Evolutionary conservation across 768 basidiomycete genomes (phyloP).

Genomic region (Auricularia auricula-judae): DNA sequence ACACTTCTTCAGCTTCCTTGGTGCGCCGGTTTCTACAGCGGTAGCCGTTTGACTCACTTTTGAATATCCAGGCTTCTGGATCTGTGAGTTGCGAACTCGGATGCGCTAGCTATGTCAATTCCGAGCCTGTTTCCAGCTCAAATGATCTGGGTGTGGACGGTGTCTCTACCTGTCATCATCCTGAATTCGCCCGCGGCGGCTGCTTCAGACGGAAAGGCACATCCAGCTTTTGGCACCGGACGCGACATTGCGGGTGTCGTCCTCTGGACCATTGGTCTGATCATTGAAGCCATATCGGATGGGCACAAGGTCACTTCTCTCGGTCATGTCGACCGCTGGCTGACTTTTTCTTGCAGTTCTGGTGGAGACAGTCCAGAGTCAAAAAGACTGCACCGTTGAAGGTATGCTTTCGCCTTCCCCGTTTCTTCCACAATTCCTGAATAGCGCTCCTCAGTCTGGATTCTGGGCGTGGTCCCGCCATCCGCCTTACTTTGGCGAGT

Average conservation of each 20-base stretch:
- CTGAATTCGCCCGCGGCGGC: constrained; percentile 60
- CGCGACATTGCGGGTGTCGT: constrained; percentile 54
- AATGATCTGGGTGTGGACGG: constrained; percentile 54
- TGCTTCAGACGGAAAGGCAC: constrained; percentile 30
- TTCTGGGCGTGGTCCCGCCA: constrained; percentile 52
- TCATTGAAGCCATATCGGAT: constrained; percentile 47
- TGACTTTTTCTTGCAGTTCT: constrained; percentile 2
- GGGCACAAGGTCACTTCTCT: constrained; percentile 40
- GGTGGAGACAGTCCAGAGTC: background rate
- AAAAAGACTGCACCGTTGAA: background rate
- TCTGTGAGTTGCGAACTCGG: constrained; percentile 23
- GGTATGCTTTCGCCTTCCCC: background rate
- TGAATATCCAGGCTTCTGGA: constrained; percentile 38
- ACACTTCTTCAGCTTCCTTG: constrained; percentile 55
- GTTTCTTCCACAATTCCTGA: background rate
- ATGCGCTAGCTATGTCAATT: background rate
- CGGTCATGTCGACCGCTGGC: background rate
- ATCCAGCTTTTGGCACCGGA: constrained; percentile 48
- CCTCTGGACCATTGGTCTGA: constrained; percentile 47
- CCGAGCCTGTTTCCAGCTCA: constrained; percentile 26
- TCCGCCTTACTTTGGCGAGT: constrained; percentile 67
- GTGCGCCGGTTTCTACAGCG: constrained; percentile 16
- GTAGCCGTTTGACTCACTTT: background rate
- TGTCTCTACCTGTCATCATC: constrained; percentile 52
- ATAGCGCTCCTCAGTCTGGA: constrained; percentile 27